Conservation (phyloP, 192 early-diverging fungal genomes). For the Jimgerdemannia lactiflua region DNA sequence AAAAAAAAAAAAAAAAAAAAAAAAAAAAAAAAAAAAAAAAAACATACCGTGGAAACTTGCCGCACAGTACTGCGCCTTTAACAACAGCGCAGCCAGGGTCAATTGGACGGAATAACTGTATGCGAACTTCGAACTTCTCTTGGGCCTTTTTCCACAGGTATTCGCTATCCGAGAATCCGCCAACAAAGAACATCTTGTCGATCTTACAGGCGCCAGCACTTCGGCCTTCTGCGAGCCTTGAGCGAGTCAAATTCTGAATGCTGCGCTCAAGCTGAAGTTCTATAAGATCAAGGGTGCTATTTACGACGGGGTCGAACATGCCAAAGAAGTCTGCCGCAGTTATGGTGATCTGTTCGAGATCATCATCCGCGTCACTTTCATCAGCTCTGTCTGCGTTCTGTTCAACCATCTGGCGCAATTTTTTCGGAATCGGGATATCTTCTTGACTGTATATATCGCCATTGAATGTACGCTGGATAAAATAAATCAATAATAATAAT, state of each 20-base stretch:
- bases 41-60: neutral
- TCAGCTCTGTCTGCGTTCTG: neutral
- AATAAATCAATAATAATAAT: neutral
- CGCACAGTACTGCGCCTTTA: neutral
- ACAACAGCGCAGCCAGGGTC: neutral
- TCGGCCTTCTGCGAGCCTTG: neutral
- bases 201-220: conserved; percentile 13
- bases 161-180: conserved; percentile 33
- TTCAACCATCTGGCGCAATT: neutral
- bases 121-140: conserved; percentile 11
- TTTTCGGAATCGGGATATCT: neutral
- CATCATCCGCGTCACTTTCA: neutral
- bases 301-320: conserved; percentile 35
- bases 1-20: no score
- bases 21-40: no score
- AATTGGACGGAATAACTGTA: neutral
- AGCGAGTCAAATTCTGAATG: neutral
- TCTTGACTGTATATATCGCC: neutral
- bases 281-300: conserved; percentile 29
- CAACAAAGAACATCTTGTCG: conserved; percentile 38
- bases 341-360: neutral
- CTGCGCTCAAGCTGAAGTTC: conserved; percentile 20
- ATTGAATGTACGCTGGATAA: neutral
- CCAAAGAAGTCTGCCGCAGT: neutral
- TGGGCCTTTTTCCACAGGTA: conserved; percentile 29